Base-by-base conservation (phyloP, 345 rosid species). In the Barbarea vulgaris region DNA sequence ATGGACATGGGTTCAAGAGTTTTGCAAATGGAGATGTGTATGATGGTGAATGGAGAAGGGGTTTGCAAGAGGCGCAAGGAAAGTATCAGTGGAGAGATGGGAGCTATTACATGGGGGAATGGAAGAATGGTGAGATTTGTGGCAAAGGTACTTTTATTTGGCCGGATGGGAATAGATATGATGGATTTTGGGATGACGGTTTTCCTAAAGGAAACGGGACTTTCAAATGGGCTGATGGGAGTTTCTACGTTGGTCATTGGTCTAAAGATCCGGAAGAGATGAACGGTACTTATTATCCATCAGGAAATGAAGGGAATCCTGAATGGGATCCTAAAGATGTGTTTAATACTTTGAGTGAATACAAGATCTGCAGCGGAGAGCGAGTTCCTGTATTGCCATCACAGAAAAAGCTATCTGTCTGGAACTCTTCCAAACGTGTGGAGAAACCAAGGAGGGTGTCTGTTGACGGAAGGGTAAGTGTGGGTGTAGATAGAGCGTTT, bases 1-100 rank as follows among this genome's bases (percentile, higher is more conserved):
- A 94, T 61, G 97, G 98, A 0, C 85, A 85, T 61, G 98, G 98
- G 7, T 42, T 82, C 2, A 87, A 84, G 79, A 56, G 71, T 33
- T 91, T 77, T 44, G 76, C 86, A 0, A 88, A 86, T 27, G 98
- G 97, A n/a, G 98, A 94, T 59, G 68, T 69, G 36, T 93, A 89
- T 39, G 98, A 91, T 8, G 98, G 98, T 1, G 94, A 91, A 64
- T 93, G 98, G 98, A 79, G 90, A 5, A 78, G 88, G 1, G 95
- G 96, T 9, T 72, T 84, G 61, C 96, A 94, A 58, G 98, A 89
- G 50, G 86, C 97, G 8, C 83, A 79, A 2, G 98, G 98, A 14
- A 91, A 79, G 71, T 94, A 91, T 64, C 80, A 81, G 44, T 94
- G 97, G 97, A 80, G 73, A 67, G 81, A 86, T 44, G 86, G 84